Evolutionary conservation across 1,284 basidiomycete species (phyloP), one percentile per base, ranked within the genome.

Genomic region (Leccinum laetum): DNA sequence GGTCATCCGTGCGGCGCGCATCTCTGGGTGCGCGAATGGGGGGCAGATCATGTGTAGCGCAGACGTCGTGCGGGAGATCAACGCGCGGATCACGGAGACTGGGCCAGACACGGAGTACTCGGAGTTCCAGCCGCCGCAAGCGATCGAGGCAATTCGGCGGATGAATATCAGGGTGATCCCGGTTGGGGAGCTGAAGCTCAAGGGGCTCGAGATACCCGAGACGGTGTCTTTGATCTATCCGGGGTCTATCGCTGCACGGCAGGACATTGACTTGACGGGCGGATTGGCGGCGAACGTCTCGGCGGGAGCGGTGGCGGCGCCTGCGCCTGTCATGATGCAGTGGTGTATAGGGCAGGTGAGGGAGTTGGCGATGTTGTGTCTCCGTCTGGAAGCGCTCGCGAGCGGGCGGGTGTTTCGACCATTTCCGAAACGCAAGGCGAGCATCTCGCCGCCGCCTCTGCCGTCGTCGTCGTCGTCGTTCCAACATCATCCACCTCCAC

Each of bases 11-110:
- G 86, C 97, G 0, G 89, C 97, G 2, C 86, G 96, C 62, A 94
- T 99, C 74, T 88, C 85, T 67, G 89, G 91, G 44, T 24, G 24
- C 3, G 24, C 24, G 24, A 24, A 90, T 32, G 98, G 98, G 13
- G 98, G 98, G 0, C 95, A 99, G 79, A 95, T 99, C 73, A 91
- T 95, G 88, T 92, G 94, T 72, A 95, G 93, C 71, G 88, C 90
- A 16, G 96, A 99, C 69, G 91, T 98, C 69, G 83, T 96, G 65
- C 88, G 90, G 64, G 95, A 96, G 80, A 89, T 98, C 74, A 86
- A 89, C 56, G 86, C 87, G 9, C 81, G 81, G 21, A 78, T 91
- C 57, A 77, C 85, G 39, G 86, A 88, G 61, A 81, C 80, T 7
- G 88, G 84, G 1, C 78, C 82, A 1, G 80, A 84, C 53, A 86